Evolutionary conservation across 768 basidiomycete genomes (phyloP), one percentile per base, ranked within the genome.

Genomic region (Harrya chromipes): DNA sequence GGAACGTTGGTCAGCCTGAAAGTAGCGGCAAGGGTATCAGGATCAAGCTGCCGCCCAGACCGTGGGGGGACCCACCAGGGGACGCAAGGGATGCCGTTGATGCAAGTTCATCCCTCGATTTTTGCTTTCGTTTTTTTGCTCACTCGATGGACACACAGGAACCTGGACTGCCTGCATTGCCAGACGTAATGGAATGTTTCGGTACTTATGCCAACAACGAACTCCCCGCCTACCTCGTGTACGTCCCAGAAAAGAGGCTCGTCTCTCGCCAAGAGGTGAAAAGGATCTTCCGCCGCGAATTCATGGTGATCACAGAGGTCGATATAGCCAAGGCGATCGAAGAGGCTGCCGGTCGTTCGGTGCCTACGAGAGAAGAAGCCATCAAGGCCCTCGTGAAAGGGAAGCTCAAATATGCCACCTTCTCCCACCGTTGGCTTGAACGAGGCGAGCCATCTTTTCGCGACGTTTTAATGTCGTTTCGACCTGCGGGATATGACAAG

Each of bases 241-340:
- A 66, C 35, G 64, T 66, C 40, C 49, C 59, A 12, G 56, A 59
- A 2, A 66, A 53, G 46, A 61, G 31, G 34, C 56, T 66, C 11
- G 23, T 66, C 23, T 68, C 66, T 4, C 65, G 65, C 19, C 56
- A 68, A n/a, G 59, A 68, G 1, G 64, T 66, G 19, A 68, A 66
- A 36, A 66, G 43, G 29, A 59, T 61, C 39, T 68, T 66, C 44
- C 66, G 59, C n/a, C 59, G 57, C 20, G 59, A 64, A 1, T 49
- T 66, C 47, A 40, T 53, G 47, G 44, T 51, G 3, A 39, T 68
- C 8, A 64, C 66, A 17, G 65, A 66, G 38, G 59, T 39, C 11
- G 64, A 57, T 40, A 57, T 66, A 14, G 14, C 54, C 50, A 55
- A 50, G 20, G 43, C 55, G 6, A 6, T 49, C 34, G 52, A 58